Percentiles rank a stretch among this genome's conserved stretches.
Evolutionary conservation across 768 basidiomycete species (phyloP).

Genomic region (Boletellus sp.): DNA sequence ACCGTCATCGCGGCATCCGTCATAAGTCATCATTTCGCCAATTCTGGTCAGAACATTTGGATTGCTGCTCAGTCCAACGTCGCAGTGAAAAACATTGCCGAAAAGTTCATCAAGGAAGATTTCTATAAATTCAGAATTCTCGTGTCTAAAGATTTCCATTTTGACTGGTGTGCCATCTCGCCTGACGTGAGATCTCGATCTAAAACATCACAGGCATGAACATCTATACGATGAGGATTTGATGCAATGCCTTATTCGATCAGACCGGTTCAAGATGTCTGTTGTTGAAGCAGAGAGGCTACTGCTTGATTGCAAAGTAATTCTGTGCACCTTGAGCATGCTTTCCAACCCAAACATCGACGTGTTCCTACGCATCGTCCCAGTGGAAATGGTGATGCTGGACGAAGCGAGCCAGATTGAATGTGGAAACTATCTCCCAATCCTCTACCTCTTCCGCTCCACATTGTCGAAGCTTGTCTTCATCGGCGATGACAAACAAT

Average conservation of each 20-base stretch:
- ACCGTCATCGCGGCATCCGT: constrained; percentile 39
- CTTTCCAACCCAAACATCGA: constrained; percentile 29
- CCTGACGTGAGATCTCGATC: neutral
- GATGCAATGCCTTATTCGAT: constrained; percentile 34
- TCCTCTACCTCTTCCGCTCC: constrained; percentile 26
- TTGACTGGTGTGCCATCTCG: constrained; percentile 36
- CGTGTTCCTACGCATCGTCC: constrained; percentile 25
- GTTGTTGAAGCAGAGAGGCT: constrained; percentile 14
- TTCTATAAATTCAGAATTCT: constrained; percentile 38
- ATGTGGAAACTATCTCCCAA: constrained; percentile 37
- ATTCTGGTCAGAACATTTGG: constrained; percentile 29
- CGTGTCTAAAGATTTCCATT: constrained; percentile 46
- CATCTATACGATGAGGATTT: constrained; percentile 43
- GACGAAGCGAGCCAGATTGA: constrained; percentile 50
- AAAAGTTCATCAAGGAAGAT: constrained; percentile 35
- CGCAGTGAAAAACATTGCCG: constrained; percentile 52
- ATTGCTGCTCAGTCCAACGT: constrained; percentile 48
- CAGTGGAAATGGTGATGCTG: constrained; percentile 38
- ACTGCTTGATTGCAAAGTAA: constrained; percentile 32
- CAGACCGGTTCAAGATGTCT: constrained; percentile 27
- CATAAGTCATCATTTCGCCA: constrained; percentile 16
- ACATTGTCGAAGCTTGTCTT: constrained; percentile 36
- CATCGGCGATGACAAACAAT: constrained; percentile 38
- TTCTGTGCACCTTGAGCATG: constrained; percentile 50
- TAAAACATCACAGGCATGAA: constrained; percentile 41